Evolutionary conservation across 129 eudicot species (phyloP).

Genomic region (Ambrosia trifida): DNA sequence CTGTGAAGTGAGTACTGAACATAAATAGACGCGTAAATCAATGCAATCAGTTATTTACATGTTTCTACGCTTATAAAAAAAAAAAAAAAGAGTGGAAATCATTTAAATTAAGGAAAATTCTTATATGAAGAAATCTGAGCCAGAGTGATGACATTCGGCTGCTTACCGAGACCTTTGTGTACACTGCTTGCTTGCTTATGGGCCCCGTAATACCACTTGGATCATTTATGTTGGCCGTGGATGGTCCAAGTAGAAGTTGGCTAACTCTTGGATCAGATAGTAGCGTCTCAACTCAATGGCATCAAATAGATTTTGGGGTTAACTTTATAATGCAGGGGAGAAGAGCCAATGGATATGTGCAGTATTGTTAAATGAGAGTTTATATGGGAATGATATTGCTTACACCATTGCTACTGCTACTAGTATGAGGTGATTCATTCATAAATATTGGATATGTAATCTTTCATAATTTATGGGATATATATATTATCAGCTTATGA

Average conservation of each 20-base stretch:
- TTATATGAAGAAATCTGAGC: no score
- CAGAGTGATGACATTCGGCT: no score
- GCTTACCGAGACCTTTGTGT: no score
- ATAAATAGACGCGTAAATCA: no score
- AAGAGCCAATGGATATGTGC: conserved; percentile 33
- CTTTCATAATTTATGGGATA: not conserved
- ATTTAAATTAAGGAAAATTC: no score
- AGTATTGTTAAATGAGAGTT: conserved; percentile 41
- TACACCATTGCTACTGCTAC: conserved; percentile 59
- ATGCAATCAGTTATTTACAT: not conserved
- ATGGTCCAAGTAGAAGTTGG: not conserved
- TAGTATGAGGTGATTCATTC: conserved; percentile 44
- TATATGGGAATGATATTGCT: conserved; percentile 44
- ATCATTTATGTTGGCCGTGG: no score
- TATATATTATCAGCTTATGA: not conserved
- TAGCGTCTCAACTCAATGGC: conserved; percentile 11
- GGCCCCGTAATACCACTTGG: no score
- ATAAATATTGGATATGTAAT: conserved; percentile 1
- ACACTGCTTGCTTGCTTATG: no score
- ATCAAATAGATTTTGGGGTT: conserved; percentile 14
- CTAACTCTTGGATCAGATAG: no score
- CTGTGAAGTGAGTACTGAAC: no score
- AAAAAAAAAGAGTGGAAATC: no score
- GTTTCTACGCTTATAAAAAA: no score
- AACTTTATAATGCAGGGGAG: conserved; percentile 41